Percentiles rank a stretch among this genome's conserved stretches.
Evolutionary conservation across 2,329 filamentous ascomycete genomes (phyloP).

Genomic region (Clarireedia homoeocarpa): DNA sequence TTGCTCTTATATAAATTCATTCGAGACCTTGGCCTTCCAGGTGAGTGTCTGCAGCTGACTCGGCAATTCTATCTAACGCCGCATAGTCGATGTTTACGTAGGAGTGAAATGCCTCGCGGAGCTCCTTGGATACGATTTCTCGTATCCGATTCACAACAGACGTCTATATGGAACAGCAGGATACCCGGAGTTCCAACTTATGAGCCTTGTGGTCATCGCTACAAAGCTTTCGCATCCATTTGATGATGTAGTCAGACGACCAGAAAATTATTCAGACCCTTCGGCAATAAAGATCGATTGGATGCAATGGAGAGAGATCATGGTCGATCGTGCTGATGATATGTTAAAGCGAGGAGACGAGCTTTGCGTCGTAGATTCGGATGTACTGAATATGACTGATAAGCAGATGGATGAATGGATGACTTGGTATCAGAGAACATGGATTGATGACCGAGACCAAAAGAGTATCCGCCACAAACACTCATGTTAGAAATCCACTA

Average conservation of each 20-base stretch:
- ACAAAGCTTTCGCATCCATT: constrained; percentile 77
- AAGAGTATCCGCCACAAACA: constrained; percentile 28
- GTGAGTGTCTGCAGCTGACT: constrained; percentile 36
- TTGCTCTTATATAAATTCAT: constrained; percentile 63
- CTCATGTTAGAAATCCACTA: background rate
- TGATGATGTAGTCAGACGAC: constrained; percentile 46
- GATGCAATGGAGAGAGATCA: constrained; percentile 55
- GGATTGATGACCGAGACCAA: constrained; percentile 40
- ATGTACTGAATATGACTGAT: constrained; percentile 54
- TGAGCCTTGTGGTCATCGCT: constrained; percentile 63
- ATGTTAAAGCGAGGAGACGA: constrained; percentile 37
- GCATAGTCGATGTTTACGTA: constrained; percentile 54
- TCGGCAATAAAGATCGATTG: constrained; percentile 61
- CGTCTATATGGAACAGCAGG: constrained; percentile 41
- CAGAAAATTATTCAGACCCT: constrained; percentile 44
- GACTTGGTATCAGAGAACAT: constrained; percentile 68
- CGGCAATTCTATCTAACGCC: constrained; percentile 22
- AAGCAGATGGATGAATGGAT: constrained; percentile 66
- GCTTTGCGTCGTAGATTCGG: constrained; percentile 48
- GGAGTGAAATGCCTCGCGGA: constrained; percentile 46
- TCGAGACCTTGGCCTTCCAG: constrained; percentile 64
- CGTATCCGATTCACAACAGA: constrained; percentile 43
- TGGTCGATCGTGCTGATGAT: constrained; percentile 29
- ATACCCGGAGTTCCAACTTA: constrained; percentile 68
- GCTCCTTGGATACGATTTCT: constrained; percentile 42